Evolutionary conservation across 2,329 filamentous ascomycete genomes (phyloP), one percentile per base, ranked within the genome.

Genomic region (Curvularia verruculosa): DNA sequence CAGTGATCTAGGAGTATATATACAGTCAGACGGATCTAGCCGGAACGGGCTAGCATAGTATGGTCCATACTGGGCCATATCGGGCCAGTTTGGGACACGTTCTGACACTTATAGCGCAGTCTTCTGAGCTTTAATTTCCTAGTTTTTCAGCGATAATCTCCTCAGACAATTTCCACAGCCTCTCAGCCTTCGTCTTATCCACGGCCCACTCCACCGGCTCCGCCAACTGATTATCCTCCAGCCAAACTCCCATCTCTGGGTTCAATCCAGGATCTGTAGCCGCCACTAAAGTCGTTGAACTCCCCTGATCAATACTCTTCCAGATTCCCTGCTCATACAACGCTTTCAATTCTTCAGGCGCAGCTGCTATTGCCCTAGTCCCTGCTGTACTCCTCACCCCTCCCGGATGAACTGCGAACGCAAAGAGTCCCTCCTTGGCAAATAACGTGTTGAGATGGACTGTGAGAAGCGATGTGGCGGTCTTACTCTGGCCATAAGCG

Each of bases 131-230:
- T 24, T 23, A 41, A 21, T 41, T 19, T n/a, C 19, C 39, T 21
- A 41, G 23, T 41, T 41, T 41, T 19, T 41, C 39, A 13, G 39
- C 19, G 13, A 41, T 23, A 24, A 41, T 41, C 10, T 66, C 52
- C 54, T 69, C 67, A 44, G 60, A 68, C 59, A 67, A 52, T 21
- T 46, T 50, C 67, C 67, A 69, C 15, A 69, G 49, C 46, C 52
- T 63, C 45, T 61, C 64, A 8, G 62, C 67, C 9, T 39, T 34
- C 37, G 53, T 40, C 40, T 56, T 43, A 52, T 46, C 28, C 28
- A 55, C 28, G 5, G 7, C 18, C 34, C 26, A 45, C 29, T 12
- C 37, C 34, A 18, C 6, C 37, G 48, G 6, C 18, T 52, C 39
- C n/a, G 8, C 18, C 37, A 58, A 21, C 58, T 61, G 55, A 52